Evolutionary conservation across 2,329 filamentous ascomycete species (phyloP).

Genomic region (Macrophomina tecta): DNA sequence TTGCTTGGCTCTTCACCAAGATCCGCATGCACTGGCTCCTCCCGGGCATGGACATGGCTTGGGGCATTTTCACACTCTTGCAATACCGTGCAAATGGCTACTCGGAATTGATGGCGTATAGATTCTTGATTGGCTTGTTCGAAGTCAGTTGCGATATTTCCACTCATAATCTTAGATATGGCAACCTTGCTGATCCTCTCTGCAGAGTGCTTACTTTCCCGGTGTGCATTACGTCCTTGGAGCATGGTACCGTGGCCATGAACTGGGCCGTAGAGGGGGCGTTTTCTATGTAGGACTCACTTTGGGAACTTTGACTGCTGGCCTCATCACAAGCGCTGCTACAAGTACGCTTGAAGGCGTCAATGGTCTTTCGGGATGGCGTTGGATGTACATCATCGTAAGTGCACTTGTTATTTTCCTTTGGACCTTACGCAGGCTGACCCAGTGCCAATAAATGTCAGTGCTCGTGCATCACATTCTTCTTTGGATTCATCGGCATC

Average conservation of each 20-base stretch:
- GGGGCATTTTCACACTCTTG: slow-evolving; percentile 64
- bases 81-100: slow-evolving; percentile 59
- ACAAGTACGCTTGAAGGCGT: slow-evolving; percentile 63
- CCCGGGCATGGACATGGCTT: slow-evolving; percentile 58
- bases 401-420: not conserved
- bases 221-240: slow-evolving; percentile 41
- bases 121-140: slow-evolving; percentile 62
- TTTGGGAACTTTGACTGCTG: slow-evolving; percentile 59
- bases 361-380: slow-evolving; percentile 47
- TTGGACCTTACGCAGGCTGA: too few species aligned
- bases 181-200: not conserved
- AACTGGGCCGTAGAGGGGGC: slow-evolving; percentile 55
- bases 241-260: slow-evolving; percentile 55
- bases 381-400: slow-evolving; percentile 45
- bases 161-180: not conserved
- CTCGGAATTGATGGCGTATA: slow-evolving; percentile 59
- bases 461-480: slow-evolving; percentile 56
- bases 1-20: slow-evolving; percentile 56
- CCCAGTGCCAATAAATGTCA: not conserved
- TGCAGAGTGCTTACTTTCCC: slow-evolving; percentile 22
- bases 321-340: slow-evolving; percentile 50
- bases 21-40: slow-evolving; percentile 57
- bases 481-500: slow-evolving; percentile 58
- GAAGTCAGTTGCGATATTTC: slow-evolving; percentile 40
- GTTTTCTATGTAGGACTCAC: slow-evolving; percentile 60